Base-by-base conservation (phyloP, 805 yeast genomes). In the Candida saitoana region DNA sequence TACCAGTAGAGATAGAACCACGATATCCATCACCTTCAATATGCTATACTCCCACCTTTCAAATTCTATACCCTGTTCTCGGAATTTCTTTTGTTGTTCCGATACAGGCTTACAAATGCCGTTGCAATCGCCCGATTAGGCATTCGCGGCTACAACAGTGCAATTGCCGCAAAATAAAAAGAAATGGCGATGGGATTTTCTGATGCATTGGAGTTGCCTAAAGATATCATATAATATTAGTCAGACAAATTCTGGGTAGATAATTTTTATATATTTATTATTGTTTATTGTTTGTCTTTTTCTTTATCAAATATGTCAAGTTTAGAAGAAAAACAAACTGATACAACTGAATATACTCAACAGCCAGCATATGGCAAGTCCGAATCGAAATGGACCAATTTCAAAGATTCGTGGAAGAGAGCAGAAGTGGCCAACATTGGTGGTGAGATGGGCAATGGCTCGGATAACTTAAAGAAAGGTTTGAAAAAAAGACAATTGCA, bases 401-500 rank as follows among this genome's bases (percentile, higher is more conserved):
- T 62, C 41, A 50, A 47, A 38, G 56, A 57, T 31, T 59, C 69
- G 2, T 65, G 64, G 46, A 55, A 55, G 38, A 50, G 58, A 44
- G 56, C 61, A n/a, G 60, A 53, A 11, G 47, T 42, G 2, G 36
- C 38, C 24, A 44, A 45, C 9, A 36, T 44, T 11, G 42, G 38
- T 7, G 25, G 31, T 17, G 41, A 34, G 11, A 43, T 34, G 19
- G 38, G 35, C 20, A 41, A 40, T 32, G 31, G 22, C 22, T 25
- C 24, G 15, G 42, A 42, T 15, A 36, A 36, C 5, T 48, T 58
- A 17, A 50, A 54, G 33, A 56, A 57, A 33, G 54, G 55, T 14
- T 55, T 59, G 25, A 61, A 60, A 32, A 57, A 60, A 39, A 44
- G 66, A 39, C 69, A 63, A 42, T 43, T 63, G 6, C 67, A 60